Conservation (phyloP, 1,139 yeast species). For the Taphrina communis region DNA sequence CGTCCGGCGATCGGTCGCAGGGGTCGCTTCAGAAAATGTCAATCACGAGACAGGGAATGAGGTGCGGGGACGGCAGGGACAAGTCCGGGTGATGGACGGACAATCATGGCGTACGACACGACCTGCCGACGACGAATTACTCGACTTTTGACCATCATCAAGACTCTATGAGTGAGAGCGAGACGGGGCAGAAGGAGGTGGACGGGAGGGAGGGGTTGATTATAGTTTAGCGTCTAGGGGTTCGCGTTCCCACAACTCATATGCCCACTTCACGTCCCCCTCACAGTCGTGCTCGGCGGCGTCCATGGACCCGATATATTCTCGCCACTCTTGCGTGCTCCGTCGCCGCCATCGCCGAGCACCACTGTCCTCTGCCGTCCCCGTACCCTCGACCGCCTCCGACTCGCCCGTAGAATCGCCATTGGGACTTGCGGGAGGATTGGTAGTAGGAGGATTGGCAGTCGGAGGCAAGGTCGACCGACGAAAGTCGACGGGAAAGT, state of each 20-base stretch:
- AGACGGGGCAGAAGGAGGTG: too few species aligned
- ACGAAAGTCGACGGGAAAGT: conserved; percentile 55
- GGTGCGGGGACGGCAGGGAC: too few species aligned
- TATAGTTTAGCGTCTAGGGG: conserved; percentile 11
- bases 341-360: not conserved
- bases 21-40: too few species aligned
- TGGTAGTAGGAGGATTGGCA: too few species aligned
- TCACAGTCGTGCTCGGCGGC: conserved; percentile 5
- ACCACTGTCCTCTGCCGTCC: conserved; percentile 1
- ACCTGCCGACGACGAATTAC: not conserved
- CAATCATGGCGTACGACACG: too few species aligned
- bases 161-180: too few species aligned
- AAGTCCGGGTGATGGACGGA: too few species aligned
- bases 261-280: conserved; percentile 22
- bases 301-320: too few species aligned
- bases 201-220: too few species aligned
- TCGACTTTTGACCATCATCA: not conserved
- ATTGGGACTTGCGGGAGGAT: too few species aligned
- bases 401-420: too few species aligned
- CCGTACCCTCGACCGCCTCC: not conserved
- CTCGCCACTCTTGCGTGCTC: conserved; percentile 4
- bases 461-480: not conserved
- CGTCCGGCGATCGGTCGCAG: not conserved
- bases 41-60: too few species aligned
- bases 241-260: conserved; percentile 37